These are phyloP conservation scores for Monarda citriodora DNA, from an alignment of 305 asterid species.

Conservation along the genomic window DNA sequence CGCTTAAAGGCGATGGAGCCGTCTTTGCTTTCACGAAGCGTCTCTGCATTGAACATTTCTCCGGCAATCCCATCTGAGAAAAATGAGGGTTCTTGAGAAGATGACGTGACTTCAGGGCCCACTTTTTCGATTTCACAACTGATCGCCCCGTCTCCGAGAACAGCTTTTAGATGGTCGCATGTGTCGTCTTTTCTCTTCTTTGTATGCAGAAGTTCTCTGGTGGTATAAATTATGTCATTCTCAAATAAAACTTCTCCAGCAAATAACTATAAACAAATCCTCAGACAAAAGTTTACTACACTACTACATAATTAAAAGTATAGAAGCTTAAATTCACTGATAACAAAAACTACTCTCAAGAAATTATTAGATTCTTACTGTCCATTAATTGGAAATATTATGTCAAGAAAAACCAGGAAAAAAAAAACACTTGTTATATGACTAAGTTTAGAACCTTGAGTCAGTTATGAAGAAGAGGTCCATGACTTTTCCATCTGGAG, in stretches of 20 bases:
- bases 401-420: conserved; percentile 22
- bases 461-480: conserved; percentile 88
- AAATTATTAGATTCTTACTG: too few species aligned
- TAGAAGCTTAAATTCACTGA: too few species aligned
- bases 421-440: not conserved
- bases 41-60: conserved; percentile 49
- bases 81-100: conserved; percentile 75
- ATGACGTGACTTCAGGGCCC: conserved; percentile 58
- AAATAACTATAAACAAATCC: too few species aligned
- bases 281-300: too few species aligned
- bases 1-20: conserved; percentile 36
- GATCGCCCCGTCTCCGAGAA: conserved; percentile 56
- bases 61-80: conserved; percentile 57
- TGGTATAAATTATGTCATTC: not conserved
- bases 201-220: conserved; percentile 77
- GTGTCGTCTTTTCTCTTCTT: conserved; percentile 70
- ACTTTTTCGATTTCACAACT: conserved; percentile 75
- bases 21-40: conserved; percentile 30
- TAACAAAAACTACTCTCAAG: too few species aligned
- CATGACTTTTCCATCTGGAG: conserved; percentile 91
- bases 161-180: conserved; percentile 46
- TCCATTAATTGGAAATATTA: not conserved
- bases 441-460: conserved; percentile 44
- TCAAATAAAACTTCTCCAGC: too few species aligned
- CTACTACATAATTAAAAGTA: too few species aligned